Conservation (phyloP, 176 grass and related monocot genomes). For the Phragmites australis region DNA sequence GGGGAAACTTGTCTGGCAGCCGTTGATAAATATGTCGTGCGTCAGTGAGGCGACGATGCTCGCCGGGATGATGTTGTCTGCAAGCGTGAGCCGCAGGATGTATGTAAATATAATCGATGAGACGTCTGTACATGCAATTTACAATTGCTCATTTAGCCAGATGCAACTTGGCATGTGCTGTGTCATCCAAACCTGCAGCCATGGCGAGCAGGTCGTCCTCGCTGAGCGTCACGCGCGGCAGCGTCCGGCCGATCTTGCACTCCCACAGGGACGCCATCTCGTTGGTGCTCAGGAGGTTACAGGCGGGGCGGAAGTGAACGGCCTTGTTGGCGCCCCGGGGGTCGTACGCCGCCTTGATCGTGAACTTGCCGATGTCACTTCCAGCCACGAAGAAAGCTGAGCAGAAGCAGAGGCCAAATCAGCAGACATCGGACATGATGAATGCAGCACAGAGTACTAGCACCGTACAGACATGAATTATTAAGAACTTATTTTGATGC, state of each 20-base stretch:
- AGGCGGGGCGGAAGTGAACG: conserved; percentile 62
- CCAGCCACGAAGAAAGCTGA: conserved; percentile 76
- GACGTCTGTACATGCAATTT: too few relatives aligned
- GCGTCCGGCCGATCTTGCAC: conserved; percentile 61
- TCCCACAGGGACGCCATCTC: conserved; percentile 83
- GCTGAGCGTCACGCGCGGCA: conserved; percentile 51
- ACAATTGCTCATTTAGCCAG: too few relatives aligned
- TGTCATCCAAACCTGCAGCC: conserved; percentile 50
- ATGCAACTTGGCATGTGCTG: too few relatives aligned
- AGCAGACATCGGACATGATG: too few relatives aligned
- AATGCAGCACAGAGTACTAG: too few relatives aligned
- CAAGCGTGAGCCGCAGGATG: conserved; percentile 9
- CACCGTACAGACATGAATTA: too few relatives aligned
- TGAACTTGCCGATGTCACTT: conserved; percentile 74
- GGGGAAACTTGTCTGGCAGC: conserved; percentile 61
- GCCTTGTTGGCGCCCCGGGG: conserved; percentile 51
- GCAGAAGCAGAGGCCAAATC: background rate
- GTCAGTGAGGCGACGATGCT: conserved; percentile 80
- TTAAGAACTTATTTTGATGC: too few relatives aligned
- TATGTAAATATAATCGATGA: too few relatives aligned
- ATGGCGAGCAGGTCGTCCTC: conserved; percentile 57
- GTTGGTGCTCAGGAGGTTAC: conserved; percentile 63
- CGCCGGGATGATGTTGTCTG: conserved; percentile 62
- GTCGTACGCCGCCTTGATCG: conserved; percentile 65
- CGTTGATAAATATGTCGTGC: conserved; percentile 87